Evolutionary conservation across 164 flowering plant genomes (phyloP).

Genomic region (Cinnamomum micranthum): DNA sequence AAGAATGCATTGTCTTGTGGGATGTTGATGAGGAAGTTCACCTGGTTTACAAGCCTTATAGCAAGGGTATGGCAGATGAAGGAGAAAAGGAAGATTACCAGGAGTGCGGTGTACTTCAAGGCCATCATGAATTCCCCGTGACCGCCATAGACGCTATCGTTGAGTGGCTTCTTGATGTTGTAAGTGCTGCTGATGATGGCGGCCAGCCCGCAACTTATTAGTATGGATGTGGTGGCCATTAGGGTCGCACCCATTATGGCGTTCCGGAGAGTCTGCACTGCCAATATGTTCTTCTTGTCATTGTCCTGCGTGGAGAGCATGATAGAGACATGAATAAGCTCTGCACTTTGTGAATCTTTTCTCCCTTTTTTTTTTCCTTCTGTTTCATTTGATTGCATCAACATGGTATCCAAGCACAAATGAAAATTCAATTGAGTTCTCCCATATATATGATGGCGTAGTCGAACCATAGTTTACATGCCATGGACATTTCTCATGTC

Average conservation of each 20-base stretch:
- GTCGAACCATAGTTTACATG: too few species aligned
- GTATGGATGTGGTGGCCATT: slow-evolving; percentile 91
- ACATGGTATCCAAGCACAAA: too few species aligned
- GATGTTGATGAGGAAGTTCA: slow-evolving; percentile 68
- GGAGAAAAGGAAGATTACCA: slow-evolving; percentile 63
- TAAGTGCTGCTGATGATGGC: slow-evolving; percentile 91
- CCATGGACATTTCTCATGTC: too few species aligned
- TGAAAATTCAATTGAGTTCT: too few species aligned
- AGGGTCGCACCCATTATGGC: slow-evolving; percentile 88
- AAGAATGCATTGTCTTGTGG: slow-evolving; percentile 33
- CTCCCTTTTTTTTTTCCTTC: too few species aligned
- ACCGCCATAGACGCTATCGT: slow-evolving; percentile 65
- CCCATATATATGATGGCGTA: too few species aligned
- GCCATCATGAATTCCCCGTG: slow-evolving; percentile 88
- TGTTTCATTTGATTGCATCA: too few species aligned
- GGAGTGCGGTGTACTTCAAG: slow-evolving; percentile 63
- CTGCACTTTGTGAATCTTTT: too few species aligned
- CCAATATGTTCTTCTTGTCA: slow-evolving; percentile 86
- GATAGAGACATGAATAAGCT: not conserved
- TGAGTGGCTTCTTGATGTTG: slow-evolving; percentile 72
- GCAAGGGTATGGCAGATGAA: slow-evolving; percentile 78
- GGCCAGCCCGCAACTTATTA: slow-evolving; percentile 75
- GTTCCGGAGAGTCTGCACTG: slow-evolving; percentile 84
- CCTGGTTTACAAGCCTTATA: slow-evolving; percentile 80
- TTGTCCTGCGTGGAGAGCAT: slow-evolving; percentile 50